Evolutionary conservation across 441 rosid species (phyloP), one percentile per base, ranked within the genome.

Genomic region (Populus hybrid): DNA sequence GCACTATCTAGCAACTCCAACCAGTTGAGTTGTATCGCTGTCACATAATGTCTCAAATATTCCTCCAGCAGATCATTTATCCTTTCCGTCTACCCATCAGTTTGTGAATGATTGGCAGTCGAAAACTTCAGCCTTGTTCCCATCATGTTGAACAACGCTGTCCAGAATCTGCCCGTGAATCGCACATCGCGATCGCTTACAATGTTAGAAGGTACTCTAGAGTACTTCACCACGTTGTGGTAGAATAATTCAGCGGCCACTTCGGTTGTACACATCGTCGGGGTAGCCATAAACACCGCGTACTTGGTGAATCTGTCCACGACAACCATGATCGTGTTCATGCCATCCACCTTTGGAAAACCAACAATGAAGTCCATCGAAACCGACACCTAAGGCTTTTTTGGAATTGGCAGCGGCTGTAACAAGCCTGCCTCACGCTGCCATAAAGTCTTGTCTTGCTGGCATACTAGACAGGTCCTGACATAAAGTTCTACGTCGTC

Each of bases 341-440:
- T 3, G 0, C 12, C 45, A 7, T 53, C 4, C 0, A 28, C 61
- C 7, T 33, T 74, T 24, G 26, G 26, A 2, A 77, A 77, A 1
- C 23, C 33, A 4, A 14, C 3, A 7, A 79, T 68, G 12, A 78
- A 82, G 0, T 75, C 80, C 71, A 72, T 82, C 0, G 63, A 82
- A 2, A 71, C 3, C 0, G 28, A 75, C 6, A n/a, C 23, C 64
- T n/a, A 72, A 0, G 75, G 75, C 20, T 35, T 78, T 1, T 28
- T 1, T 8, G 6, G 71, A 50, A 42, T 67, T 0, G 31, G 28
- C 1, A 75, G 9, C 0, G 63, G 75, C 6, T 82, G 50, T 0
- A 82, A 9, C 45, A 78, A 18, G 0, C 61, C 24, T 3, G 6
- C 28, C 2, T 20, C 31, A 0, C 36, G 14, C 29, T 56, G 0